phyloP scores from a whole-genome alignment of 1,284 basidiomycete species.

The Ganoderma multipileum region DNA sequence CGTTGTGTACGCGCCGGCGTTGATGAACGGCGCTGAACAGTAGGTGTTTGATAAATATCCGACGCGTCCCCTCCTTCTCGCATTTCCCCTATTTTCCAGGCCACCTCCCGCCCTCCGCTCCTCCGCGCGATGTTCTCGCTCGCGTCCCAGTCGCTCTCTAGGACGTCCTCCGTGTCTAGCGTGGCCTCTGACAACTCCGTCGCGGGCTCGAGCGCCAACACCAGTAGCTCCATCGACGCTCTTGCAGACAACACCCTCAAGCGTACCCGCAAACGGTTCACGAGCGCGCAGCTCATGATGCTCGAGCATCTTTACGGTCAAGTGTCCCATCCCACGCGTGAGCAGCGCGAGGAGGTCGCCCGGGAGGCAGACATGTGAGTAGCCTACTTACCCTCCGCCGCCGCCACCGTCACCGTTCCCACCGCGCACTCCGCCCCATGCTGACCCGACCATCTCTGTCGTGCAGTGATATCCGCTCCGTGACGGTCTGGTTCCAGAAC shows the following conservation, averaged over 20 bases:
- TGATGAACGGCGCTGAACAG: constrained; percentile 17
- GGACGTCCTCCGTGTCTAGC: constrained; percentile 39
- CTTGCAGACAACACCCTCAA: constrained; percentile 33
- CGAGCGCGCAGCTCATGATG: constrained; percentile 69
- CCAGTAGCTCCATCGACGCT: constrained; percentile 19
- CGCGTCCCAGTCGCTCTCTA: constrained; percentile 28
- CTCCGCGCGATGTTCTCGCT: constrained; percentile 13
- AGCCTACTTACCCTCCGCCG: constrained; percentile 12
- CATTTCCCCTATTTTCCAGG: constrained; percentile 8
- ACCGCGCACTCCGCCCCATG: background rate
- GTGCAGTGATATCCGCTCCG: constrained; percentile 74
- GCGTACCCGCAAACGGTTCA: constrained; percentile 75
- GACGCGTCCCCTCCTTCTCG: constrained; percentile 14
- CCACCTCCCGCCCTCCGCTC: background rate
- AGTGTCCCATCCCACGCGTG: constrained; percentile 73
- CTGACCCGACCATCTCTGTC: constrained; percentile 5
- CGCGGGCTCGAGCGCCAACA: constrained; percentile 26
- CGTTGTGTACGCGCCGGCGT: constrained; percentile 29
- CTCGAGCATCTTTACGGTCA: constrained; percentile 76
- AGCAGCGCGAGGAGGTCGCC: constrained; percentile 71
- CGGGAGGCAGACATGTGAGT: constrained; percentile 67
- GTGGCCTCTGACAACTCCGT: constrained; percentile 35
- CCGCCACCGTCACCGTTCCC: constrained; percentile 17
- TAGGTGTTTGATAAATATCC: constrained; percentile 20
- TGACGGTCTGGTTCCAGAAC: constrained; percentile 86